A percentile compares a stretch with the other conserved stretches of the same genome.
phyloP scores from a whole-genome alignment of 2,329 filamentous ascomycete genomes.

The Pseudocercospora fijiensis region DNA sequence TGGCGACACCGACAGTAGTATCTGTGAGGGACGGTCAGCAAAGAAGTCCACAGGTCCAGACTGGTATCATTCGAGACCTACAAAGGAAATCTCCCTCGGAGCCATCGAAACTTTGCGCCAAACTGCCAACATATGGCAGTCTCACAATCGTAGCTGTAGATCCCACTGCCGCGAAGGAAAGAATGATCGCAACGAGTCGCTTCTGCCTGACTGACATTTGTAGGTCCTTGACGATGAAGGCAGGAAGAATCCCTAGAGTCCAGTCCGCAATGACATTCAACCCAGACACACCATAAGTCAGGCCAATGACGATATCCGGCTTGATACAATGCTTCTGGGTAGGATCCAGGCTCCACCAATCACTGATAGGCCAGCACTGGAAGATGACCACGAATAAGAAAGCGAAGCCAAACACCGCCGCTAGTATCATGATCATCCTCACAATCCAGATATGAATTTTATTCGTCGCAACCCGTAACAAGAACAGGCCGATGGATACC shows the following conservation, averaged over 20 bases:
- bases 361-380: conserved; percentile 54
- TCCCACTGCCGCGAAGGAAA: conserved; percentile 48
- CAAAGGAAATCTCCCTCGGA: conserved; percentile 45
- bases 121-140: conserved; percentile 44
- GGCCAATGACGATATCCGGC: conserved; percentile 50
- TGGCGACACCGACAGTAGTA: conserved; percentile 43
- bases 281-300: conserved; percentile 35
- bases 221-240: conserved; percentile 45
- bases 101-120: conserved; percentile 37
- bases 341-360: conserved; percentile 52
- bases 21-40: conserved; percentile 31
- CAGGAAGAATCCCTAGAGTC: conserved; percentile 43
- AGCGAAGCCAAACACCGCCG: conserved; percentile 47
- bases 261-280: conserved; percentile 46
- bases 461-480: conserved; percentile 53
- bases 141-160: conserved; percentile 53
- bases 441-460: conserved; percentile 50
- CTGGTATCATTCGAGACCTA: conserved; percentile 18
- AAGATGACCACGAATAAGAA: conserved; percentile 55
- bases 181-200: conserved; percentile 40
- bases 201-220: conserved; percentile 44
- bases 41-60: not conserved
- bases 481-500: conserved; percentile 55
- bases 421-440: conserved; percentile 48
- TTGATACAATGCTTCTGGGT: conserved; percentile 45